These are phyloP conservation scores for Cyclotella choctawhatcheeana DNA, from an alignment of 108 stramenopile genomes.

Conservation along the genomic window DNA sequence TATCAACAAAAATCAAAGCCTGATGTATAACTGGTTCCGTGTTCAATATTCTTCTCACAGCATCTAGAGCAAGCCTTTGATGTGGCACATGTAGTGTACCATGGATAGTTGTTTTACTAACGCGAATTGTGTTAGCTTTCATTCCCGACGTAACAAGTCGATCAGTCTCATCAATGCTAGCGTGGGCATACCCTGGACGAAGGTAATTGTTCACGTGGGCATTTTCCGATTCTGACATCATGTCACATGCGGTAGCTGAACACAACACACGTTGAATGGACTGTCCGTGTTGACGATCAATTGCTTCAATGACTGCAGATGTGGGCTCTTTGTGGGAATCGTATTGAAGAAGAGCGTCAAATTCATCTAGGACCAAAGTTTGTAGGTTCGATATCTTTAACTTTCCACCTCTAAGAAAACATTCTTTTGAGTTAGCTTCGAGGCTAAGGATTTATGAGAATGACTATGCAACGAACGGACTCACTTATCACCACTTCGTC, in stretches of 20 bases:
- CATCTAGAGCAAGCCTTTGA: slow-evolving; percentile 77
- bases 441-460: no score
- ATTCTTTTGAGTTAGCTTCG: no score
- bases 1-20: slow-evolving; percentile 87
- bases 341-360: slow-evolving; percentile 85
- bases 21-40: slow-evolving; percentile 90
- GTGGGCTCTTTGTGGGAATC: slow-evolving; percentile 83
- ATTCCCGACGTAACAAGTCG: slow-evolving; percentile 56
- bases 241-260: slow-evolving; percentile 86
- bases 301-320: slow-evolving; percentile 60
- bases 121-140: slow-evolving; percentile 55
- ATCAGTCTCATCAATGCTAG: slow-evolving; percentile 75
- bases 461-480: slow-evolving; percentile 6
- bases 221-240: slow-evolving; percentile 45
- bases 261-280: slow-evolving; percentile 69
- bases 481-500: slow-evolving; percentile 75
- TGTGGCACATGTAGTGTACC: slow-evolving; percentile 80
- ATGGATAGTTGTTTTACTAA: slow-evolving; percentile 85
- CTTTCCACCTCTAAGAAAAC: slow-evolving; percentile 64
- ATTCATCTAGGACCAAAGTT: slow-evolving; percentile 86
- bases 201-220: slow-evolving; percentile 57
- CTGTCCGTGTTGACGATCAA: slow-evolving; percentile 68
- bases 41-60: slow-evolving; percentile 76
- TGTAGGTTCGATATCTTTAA: slow-evolving; percentile 69
- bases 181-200: slow-evolving; percentile 72